Base-by-base conservation (phyloP, 1,284 basidiomycete species). In the Melanopsichium pennsylvanicum region DNA sequence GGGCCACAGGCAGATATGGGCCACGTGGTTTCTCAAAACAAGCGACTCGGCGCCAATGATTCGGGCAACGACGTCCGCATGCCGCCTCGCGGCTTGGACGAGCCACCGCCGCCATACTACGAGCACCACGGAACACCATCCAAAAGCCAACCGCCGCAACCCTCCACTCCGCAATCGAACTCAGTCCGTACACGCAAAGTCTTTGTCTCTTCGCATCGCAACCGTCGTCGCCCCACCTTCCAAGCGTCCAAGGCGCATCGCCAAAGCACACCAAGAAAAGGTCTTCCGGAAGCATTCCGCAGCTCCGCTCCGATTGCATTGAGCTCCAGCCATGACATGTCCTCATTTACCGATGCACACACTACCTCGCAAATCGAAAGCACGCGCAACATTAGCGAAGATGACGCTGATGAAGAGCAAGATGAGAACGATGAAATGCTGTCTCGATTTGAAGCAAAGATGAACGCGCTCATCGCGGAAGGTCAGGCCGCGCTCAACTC, bases 401-500 rank as follows among this genome's bases (percentile, higher is more conserved):
- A 35, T 13, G 22, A 26, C 3, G 22, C 40, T 11, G 39, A 54
- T 1, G 59, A 58, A 1, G 72, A 70, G 4, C 60, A 62, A 11
- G 56, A 58, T 2, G 67, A 72, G 3, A 39, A 73, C 15, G 71
- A 73, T 29, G 63, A 64, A 12, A 62, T 72, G 57, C 61, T 64
- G 22, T 50, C 36, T 12, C 56, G 72, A 15, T 69, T 74, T 38
- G 52, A 74, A 37, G 55, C 44, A 5, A 69, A 60, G 43, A 74
- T 74, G 72, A 51, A 59, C 18, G 62, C 48, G 3, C 47, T 74
- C 22, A 74, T 74, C 38, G 70, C 64, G 5, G 56, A 74, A 36
- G 72, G 72, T 3, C 66, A 69, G 19, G 64, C 70, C 12, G 72
- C 72, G 16, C 51, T 74, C 32, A 55, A 58, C 35, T 69, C 70